A percentile compares a stretch with the other conserved stretches of the same genome.
Evolutionary conservation across 306 rosid species (phyloP).

Genomic region (Prunus padus): DNA sequence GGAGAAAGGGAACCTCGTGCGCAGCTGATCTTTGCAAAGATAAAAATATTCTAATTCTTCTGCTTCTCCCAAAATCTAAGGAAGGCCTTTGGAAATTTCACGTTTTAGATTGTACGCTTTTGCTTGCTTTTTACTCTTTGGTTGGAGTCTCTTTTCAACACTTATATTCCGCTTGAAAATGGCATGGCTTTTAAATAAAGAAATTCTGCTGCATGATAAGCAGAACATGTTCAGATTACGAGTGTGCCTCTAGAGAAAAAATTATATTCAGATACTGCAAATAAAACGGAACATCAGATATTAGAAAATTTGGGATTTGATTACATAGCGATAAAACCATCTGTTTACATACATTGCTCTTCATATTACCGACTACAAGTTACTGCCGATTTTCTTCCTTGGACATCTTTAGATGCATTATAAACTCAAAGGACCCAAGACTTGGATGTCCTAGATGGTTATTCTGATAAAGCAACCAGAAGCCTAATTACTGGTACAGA

Average conservation of each 20-base stretch:
- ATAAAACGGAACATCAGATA: not conserved
- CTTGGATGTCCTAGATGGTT: conserved; percentile 29
- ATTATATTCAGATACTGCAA: not conserved
- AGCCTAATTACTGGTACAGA: conserved; percentile 26
- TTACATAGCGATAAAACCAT: conserved; percentile 25
- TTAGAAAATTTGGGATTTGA: conserved; percentile 19
- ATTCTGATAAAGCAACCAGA: conserved; percentile 33
- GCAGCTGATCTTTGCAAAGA: conserved; percentile 38
- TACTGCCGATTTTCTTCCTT: conserved; percentile 39
- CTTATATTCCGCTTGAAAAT: conserved; percentile 15
- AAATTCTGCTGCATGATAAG: not conserved
- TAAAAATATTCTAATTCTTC: conserved; percentile 42
- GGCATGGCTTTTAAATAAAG: conserved; percentile 11
- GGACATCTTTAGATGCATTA: no score
- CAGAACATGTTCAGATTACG: not conserved
- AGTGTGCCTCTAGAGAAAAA: not conserved
- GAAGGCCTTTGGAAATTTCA: conserved; percentile 10
- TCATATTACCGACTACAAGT: conserved; percentile 24
- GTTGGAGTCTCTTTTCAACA: not conserved
- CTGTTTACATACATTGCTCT: conserved; percentile 23
- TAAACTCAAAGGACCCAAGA: not conserved
- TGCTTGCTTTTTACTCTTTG: not conserved
- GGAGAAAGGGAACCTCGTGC: conserved; percentile 18
- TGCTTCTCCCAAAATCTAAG: conserved; percentile 4
- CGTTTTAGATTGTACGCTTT: conserved; percentile 1